phyloP scores from a whole-genome alignment of 2,329 filamentous ascomycete species.

The Claviceps capensis region DNA sequence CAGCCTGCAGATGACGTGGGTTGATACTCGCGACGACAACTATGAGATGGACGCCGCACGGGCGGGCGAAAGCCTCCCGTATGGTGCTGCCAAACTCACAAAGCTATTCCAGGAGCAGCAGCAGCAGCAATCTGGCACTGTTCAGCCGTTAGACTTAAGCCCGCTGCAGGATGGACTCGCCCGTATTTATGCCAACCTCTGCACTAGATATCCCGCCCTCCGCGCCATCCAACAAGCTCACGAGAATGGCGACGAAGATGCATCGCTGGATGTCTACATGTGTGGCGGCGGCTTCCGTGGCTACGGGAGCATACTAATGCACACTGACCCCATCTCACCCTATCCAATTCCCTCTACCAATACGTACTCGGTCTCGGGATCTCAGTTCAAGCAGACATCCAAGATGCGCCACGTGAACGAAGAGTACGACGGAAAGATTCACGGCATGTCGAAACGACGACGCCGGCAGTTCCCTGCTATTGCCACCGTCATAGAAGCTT shows the following conservation, averaged over 20 bases:
- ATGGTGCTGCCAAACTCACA: conserved; percentile 45
- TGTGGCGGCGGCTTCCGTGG: conserved; percentile 84
- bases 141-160: conserved; percentile 31
- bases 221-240: conserved; percentile 22
- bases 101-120: conserved; percentile 26
- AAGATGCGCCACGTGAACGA: conserved; percentile 38
- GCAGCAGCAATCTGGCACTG: conserved; percentile 19
- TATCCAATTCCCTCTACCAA: conserved; percentile 80
- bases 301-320: conserved; percentile 83
- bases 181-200: conserved; percentile 43
- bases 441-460: conserved; percentile 67
- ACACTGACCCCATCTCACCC: conserved; percentile 54
- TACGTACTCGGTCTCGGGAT: conserved; percentile 53
- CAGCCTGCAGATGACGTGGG: conserved; percentile 51
- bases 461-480: conserved; percentile 76
- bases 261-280: conserved; percentile 59
- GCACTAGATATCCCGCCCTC: conserved; percentile 36
- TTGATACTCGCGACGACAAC: conserved; percentile 31
- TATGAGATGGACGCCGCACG: conserved; percentile 41
- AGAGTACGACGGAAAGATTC: conserved; percentile 42
- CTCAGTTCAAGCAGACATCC: conserved; percentile 42
- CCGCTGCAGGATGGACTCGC: conserved; percentile 46
- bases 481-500: conserved; percentile 61
- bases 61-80: conserved; percentile 44
- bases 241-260: conserved; percentile 12